Evolutionary conservation across 768 basidiomycete species (phyloP).

Genomic region (Hericium alpestre): DNA sequence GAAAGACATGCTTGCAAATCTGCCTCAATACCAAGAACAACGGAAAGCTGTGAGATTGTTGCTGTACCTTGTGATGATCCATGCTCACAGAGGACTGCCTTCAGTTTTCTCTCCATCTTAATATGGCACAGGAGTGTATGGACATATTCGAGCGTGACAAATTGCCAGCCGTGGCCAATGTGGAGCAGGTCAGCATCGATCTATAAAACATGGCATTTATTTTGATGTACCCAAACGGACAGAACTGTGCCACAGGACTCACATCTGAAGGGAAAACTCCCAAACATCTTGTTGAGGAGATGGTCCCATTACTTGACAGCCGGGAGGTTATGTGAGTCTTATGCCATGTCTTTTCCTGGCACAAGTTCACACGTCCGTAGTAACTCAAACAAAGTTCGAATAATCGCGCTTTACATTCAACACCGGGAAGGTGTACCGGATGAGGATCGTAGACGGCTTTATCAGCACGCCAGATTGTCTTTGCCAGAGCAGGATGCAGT

Average conservation of each 20-base stretch:
- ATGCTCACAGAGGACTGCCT: not conserved
- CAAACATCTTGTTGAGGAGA: slow-evolving; percentile 91
- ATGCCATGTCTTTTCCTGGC: not conserved
- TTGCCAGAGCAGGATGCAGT: slow-evolving; percentile 89
- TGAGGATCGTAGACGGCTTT: slow-evolving; percentile 87
- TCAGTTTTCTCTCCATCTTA: slow-evolving; percentile 92
- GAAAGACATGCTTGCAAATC: slow-evolving; percentile 95
- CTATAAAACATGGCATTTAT: not conserved
- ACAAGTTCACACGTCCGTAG: slow-evolving; percentile 28
- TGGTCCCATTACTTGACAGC: slow-evolving; percentile 92
- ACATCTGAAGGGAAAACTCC: slow-evolving; percentile 92
- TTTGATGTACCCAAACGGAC: not conserved
- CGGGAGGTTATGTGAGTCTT: slow-evolving; percentile 60
- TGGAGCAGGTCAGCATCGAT: slow-evolving; percentile 64
- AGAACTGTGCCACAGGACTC: slow-evolving; percentile 91
- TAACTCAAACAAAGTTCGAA: slow-evolving; percentile 86
- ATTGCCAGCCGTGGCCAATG: slow-evolving; percentile 68
- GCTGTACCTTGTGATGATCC: not conserved
- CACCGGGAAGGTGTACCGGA: slow-evolving; percentile 96
- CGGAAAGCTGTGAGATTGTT: slow-evolving; percentile 65
- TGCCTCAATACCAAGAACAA: slow-evolving; percentile 92
- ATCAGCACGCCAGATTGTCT: slow-evolving; percentile 85
- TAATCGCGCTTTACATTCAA: slow-evolving; percentile 92
- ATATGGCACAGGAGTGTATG: slow-evolving; percentile 99
- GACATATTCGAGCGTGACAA: slow-evolving; percentile 81